These are phyloP conservation scores for Aspergillus phoenicis DNA, from an alignment of 2,329 filamentous ascomycete species.

Conservation along the genomic window DNA sequence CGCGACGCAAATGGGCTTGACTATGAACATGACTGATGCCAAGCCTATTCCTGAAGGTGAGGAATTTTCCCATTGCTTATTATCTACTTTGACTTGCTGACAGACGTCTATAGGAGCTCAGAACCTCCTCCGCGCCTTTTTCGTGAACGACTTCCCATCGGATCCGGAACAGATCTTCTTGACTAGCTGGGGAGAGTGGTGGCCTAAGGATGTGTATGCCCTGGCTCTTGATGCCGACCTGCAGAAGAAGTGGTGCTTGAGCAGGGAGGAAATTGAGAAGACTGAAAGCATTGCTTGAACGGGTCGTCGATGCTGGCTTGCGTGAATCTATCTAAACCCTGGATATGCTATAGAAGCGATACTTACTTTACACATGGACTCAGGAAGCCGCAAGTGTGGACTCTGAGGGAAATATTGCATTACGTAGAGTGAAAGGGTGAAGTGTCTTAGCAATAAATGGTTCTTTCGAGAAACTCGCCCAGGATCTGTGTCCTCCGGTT, in stretches of 20 bases:
- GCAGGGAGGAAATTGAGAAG: constrained; percentile 27
- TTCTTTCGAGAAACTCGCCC: no score
- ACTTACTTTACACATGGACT: not conserved
- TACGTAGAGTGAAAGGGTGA: no score
- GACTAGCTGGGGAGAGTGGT: constrained; percentile 35
- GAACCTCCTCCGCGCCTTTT: constrained; percentile 27
- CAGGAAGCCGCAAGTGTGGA: not conserved
- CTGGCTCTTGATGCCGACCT: constrained; percentile 23
- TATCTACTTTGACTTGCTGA: not conserved
- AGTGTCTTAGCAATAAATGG: no score
- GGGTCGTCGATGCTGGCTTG: not conserved
- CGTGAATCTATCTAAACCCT: not conserved
- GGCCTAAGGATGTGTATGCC: constrained; percentile 29
- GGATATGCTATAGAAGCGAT: not conserved
- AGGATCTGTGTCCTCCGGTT: no score
- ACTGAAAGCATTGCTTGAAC: constrained; percentile 13
- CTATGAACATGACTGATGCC: not conserved
- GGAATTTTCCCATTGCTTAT: not conserved
- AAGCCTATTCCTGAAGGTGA: not conserved
- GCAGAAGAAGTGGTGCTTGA: constrained; percentile 30
- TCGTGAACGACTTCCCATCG: constrained; percentile 20
- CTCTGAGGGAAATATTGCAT: no score
- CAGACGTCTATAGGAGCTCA: constrained; percentile 21
- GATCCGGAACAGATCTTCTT: constrained; percentile 30
- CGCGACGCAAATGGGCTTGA: not conserved